Percentiles rank a stretch among this genome's conserved stretches.
These are phyloP conservation scores for Inga oerstediana DNA, from an alignment of 306 rosid species.

Conservation along the genomic window DNA sequence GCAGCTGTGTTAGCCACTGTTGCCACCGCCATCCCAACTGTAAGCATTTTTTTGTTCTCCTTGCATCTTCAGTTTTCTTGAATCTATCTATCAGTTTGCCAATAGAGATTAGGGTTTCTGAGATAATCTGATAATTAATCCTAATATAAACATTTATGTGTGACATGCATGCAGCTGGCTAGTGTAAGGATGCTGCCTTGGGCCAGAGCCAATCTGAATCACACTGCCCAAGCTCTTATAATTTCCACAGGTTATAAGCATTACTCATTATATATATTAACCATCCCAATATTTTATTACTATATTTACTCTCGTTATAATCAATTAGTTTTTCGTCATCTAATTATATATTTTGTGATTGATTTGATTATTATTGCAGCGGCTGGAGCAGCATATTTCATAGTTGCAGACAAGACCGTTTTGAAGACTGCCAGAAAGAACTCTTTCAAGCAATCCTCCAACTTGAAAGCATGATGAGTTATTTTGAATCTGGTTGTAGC, in stretches of 20 bases:
- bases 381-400: slow-evolving; percentile 98
- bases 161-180: slow-evolving; percentile 64
- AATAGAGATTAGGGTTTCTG: background rate
- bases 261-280: background rate
- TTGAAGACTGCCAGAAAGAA: slow-evolving; percentile 92
- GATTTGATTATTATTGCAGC: slow-evolving; percentile 45
- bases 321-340: background rate
- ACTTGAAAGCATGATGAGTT: slow-evolving; percentile 38
- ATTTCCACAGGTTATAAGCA: slow-evolving; percentile 76
- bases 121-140: background rate
- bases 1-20: slow-evolving; percentile 85
- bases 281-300: background rate
- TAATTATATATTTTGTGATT: background rate
- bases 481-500: background rate
- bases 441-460: slow-evolving; percentile 66
- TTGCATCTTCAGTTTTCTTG: background rate
- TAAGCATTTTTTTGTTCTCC: slow-evolving; percentile 32
- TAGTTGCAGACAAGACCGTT: slow-evolving; percentile 97
- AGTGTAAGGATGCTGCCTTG: slow-evolving; percentile 97
- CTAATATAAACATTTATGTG: background rate
- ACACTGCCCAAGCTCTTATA: slow-evolving; percentile 95
- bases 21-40: slow-evolving; percentile 97
- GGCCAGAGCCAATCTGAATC: slow-evolving; percentile 94
- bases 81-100: background rate
- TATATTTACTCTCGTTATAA: background rate